phyloP scores from a whole-genome alignment of 202 grass and related monocot species.

The Schoenoplectus tabernaemontani region DNA sequence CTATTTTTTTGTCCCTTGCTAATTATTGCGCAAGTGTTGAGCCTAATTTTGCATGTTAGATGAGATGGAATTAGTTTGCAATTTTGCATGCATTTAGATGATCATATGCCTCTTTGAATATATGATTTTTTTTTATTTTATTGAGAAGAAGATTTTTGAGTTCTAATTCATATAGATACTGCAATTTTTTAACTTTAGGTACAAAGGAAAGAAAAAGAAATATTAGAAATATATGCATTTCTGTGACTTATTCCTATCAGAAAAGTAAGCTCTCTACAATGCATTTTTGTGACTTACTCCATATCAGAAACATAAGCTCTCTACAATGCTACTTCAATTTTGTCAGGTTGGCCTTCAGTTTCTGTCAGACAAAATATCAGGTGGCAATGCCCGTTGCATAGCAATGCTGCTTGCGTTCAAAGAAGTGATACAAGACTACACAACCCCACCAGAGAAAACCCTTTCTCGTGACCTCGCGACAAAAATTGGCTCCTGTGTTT shows the following conservation, averaged over 20 bases:
- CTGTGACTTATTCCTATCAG: background rate
- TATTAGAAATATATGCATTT: background rate
- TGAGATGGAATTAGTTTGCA: no score
- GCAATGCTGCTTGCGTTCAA: slow-evolving; percentile 89
- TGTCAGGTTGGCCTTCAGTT: slow-evolving; percentile 88
- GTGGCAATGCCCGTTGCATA: slow-evolving; percentile 83
- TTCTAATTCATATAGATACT: background rate
- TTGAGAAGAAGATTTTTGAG: background rate
- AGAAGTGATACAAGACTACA: slow-evolving; percentile 78
- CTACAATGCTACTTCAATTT: background rate
- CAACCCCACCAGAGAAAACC: slow-evolving; percentile 72
- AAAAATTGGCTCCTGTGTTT: slow-evolving; percentile 79
- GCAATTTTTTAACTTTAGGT: background rate
- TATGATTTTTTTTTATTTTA: no score
- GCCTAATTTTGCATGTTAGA: no score
- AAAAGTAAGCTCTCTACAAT: no score
- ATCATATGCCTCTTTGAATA: no score
- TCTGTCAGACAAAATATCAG: slow-evolving; percentile 69
- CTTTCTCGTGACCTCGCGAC: slow-evolving; percentile 69
- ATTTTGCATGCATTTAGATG: no score
- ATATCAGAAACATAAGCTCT: background rate
- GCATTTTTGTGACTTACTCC: background rate
- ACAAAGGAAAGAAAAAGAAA: background rate
- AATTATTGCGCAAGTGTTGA: no score
- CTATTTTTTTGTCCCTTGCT: no score